Percentiles rank a stretch among this genome's conserved stretches.
Evolutionary conservation across 108 stramenopile species (phyloP).

Genomic region (Tribonema minus): DNA sequence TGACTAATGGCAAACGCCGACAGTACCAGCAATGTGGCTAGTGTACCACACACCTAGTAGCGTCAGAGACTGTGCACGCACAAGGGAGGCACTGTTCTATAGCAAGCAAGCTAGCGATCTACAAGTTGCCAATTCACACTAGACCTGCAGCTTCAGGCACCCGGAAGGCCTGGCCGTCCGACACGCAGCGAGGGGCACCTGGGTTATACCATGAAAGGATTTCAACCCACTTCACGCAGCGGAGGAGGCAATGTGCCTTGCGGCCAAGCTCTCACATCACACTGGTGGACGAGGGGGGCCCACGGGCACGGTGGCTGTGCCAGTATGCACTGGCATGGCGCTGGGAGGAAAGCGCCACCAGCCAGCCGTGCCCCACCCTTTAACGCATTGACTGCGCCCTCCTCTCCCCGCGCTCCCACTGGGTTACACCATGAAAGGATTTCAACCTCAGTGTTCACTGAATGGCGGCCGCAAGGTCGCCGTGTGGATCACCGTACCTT

Average conservation of each 20-base stretch:
- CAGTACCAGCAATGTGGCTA: background rate
- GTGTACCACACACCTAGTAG: background rate
- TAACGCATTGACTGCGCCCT: background rate
- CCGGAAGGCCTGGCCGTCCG: background rate
- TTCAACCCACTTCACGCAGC: constrained; percentile 10
- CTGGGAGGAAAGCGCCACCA: too few relatives aligned
- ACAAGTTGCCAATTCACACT: background rate
- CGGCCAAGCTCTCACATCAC: background rate
- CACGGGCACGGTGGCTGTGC: too few relatives aligned
- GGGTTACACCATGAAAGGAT: background rate
- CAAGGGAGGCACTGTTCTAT: background rate
- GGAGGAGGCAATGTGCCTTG: background rate
- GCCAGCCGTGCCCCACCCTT: too few relatives aligned
- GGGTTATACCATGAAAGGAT: constrained; percentile 43
- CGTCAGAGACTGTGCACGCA: background rate
- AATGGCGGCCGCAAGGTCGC: background rate
- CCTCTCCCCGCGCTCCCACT: background rate
- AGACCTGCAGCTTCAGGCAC: background rate
- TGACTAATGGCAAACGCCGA: too few relatives aligned
- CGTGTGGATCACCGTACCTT: constrained; percentile 37
- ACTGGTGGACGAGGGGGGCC: too few relatives aligned
- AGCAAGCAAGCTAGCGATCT: background rate
- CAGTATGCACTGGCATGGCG: too few relatives aligned
- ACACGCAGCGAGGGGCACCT: background rate
- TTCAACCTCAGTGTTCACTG: background rate